Evolutionary conservation across 2,329 filamentous ascomycete genomes (phyloP).

Genomic region (Taxawa tesnikishii): DNA sequence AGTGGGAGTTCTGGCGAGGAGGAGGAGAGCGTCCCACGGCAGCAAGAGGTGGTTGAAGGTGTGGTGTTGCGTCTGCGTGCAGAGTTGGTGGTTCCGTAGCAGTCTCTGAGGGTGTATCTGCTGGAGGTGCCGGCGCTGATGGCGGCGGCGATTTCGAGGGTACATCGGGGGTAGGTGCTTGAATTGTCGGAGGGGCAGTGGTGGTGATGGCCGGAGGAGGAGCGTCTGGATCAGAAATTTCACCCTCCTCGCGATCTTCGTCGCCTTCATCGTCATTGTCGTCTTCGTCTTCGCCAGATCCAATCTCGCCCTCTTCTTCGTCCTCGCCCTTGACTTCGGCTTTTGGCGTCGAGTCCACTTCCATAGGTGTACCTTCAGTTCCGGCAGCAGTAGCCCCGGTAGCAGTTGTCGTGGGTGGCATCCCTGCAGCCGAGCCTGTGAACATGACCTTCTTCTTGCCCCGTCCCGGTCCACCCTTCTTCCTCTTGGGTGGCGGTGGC

Average conservation of each 20-base stretch:
- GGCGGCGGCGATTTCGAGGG: neutral
- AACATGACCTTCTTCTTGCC: conserved; percentile 65
- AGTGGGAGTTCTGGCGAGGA: neutral
- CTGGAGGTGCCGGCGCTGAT: neutral
- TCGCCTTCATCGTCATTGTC: conserved; percentile 32
- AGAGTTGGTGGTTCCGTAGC: neutral
- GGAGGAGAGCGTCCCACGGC: neutral
- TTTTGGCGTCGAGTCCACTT: conserved; percentile 15
- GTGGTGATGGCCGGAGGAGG: neutral
- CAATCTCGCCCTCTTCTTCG: conserved; percentile 30
- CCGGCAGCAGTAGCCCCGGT: conserved; percentile 23
- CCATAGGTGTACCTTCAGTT: conserved; percentile 30
- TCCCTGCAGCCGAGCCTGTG: conserved; percentile 26
- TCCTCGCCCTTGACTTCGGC: conserved; percentile 25
- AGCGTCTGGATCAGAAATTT: conserved; percentile 17
- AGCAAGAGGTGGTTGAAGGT: neutral
- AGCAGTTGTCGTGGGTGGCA: conserved; percentile 21
- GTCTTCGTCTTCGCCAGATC: conserved; percentile 38
- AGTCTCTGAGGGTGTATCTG: neutral
- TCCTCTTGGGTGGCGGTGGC: conserved; percentile 69
- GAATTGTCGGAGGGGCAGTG: neutral
- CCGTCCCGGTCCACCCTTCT: conserved; percentile 61
- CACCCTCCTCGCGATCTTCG: conserved; percentile 26
- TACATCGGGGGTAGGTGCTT: neutral
- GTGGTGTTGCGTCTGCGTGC: neutral